phyloP scores from a whole-genome alignment of 768 basidiomycete species.

The Clitopilus hobsonii region DNA sequence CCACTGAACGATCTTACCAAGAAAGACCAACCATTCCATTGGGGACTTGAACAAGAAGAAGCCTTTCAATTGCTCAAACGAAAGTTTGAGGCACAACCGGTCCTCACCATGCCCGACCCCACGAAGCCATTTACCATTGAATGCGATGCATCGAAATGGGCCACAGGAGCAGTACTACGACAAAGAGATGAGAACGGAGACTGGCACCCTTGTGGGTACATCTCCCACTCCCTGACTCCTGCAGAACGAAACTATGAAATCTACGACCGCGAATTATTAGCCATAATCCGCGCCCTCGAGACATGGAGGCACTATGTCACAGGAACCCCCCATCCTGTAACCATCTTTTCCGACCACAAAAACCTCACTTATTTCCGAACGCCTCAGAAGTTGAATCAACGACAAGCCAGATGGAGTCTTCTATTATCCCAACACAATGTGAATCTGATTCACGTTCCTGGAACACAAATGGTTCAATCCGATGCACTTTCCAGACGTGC shows the following conservation, averaged over 20 bases:
- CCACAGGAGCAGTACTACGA: slow-evolving; percentile 23
- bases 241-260: slow-evolving; percentile 3
- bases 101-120: slow-evolving; percentile 11
- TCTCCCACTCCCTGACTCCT: too few relatives aligned
- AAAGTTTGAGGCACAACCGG: slow-evolving; percentile 16
- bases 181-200: slow-evolving; percentile 16
- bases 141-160: slow-evolving; percentile 23
- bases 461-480: slow-evolving; percentile 5
- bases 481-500: neutral
- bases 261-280: slow-evolving; percentile 1
- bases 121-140: slow-evolving; percentile 20
- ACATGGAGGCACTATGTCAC: slow-evolving; percentile 8
- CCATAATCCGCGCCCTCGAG: neutral
- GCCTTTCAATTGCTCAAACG: slow-evolving; percentile 25
- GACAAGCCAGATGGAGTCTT: too few relatives aligned
- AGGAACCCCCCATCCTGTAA: too few relatives aligned
- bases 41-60: slow-evolving; percentile 13
- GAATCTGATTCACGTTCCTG: slow-evolving; percentile 3
- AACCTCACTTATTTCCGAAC: too few relatives aligned
- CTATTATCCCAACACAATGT: too few relatives aligned
- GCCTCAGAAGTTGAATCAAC: too few relatives aligned
- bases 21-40: slow-evolving; percentile 15
- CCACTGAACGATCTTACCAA: slow-evolving; percentile 21
- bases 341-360: too few relatives aligned
- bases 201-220: neutral